Evolutionary conservation across 495 filamentous ascomycete genomes (phyloP).

Genomic region (Penicillium arizonense): DNA sequence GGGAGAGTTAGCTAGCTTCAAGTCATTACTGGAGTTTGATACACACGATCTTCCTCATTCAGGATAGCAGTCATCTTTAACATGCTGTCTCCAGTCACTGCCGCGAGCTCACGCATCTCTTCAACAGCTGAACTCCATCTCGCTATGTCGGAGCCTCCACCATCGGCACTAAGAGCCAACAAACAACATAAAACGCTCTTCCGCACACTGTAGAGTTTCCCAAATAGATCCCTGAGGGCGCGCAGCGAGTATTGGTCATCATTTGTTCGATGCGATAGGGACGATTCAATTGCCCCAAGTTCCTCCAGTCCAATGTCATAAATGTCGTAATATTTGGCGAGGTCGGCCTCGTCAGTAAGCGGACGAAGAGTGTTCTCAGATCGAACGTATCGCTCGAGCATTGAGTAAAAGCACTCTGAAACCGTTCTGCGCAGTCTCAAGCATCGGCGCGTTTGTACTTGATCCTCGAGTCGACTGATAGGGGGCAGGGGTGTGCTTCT

Average conservation of each 20-base stretch:
- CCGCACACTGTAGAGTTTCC: slow-evolving; percentile 74
- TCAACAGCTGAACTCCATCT: slow-evolving; percentile 79
- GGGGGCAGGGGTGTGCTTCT: slow-evolving; percentile 86
- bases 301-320: slow-evolving; percentile 86
- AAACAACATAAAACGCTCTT: slow-evolving; percentile 84
- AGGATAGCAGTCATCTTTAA: slow-evolving; percentile 65
- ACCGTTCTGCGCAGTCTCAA: slow-evolving; percentile 72
- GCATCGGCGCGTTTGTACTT: slow-evolving; percentile 75
- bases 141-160: slow-evolving; percentile 72
- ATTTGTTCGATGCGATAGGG: slow-evolving; percentile 57
- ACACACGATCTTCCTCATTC: slow-evolving; percentile 81
- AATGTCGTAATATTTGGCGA: slow-evolving; percentile 88
- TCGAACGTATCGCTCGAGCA: slow-evolving; percentile 68
- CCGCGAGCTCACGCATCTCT: slow-evolving; percentile 63
- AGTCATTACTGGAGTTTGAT: neutral
- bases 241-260: slow-evolving; percentile 79
- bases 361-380: slow-evolving; percentile 64
- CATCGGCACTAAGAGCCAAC: slow-evolving; percentile 83
- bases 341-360: slow-evolving; percentile 71
- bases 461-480: slow-evolving; percentile 77
- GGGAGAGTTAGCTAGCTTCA: slow-evolving; percentile 21
- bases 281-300: slow-evolving; percentile 61
- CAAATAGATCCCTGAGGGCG: slow-evolving; percentile 72
- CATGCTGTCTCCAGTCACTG: slow-evolving; percentile 50
- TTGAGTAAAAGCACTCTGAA: slow-evolving; percentile 62